Conservation (phyloP, 805 yeast genomes). For the Myxozyma neotropica region DNA sequence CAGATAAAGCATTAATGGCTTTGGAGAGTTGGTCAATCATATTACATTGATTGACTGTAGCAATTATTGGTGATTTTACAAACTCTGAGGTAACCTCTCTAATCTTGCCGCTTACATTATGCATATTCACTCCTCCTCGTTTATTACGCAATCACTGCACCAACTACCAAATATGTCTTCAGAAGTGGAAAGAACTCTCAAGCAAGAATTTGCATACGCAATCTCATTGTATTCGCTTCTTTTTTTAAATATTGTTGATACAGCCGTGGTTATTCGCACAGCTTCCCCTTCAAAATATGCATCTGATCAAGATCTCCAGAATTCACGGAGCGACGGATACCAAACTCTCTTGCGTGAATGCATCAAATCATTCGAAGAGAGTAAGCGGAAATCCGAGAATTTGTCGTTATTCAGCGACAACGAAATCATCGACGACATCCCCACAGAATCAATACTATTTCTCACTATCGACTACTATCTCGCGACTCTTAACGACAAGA, state of each 20-base stretch:
- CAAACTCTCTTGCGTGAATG: constrained; percentile 14
- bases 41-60: too few relatives aligned
- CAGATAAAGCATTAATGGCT: too few relatives aligned
- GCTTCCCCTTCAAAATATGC: neutral
- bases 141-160: neutral
- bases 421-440: constrained; percentile 69
- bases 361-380: constrained; percentile 12
- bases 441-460: constrained; percentile 57
- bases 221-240: constrained; percentile 16
- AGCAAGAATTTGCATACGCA: constrained; percentile 26
- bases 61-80: too few relatives aligned
- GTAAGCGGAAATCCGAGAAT: constrained; percentile 37
- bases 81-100: neutral
- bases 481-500: constrained; percentile 47
- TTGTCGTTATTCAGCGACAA: constrained; percentile 68
- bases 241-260: constrained; percentile 1
- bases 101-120: neutral
- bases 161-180: neutral
- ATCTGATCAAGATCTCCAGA: neutral
- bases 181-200: constrained; percentile 15
- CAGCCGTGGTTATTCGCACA: neutral
- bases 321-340: constrained; percentile 12
- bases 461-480: constrained; percentile 61
- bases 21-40: too few relatives aligned
- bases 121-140: neutral